Evolutionary conservation across 1,284 basidiomycete species (phyloP).

Genomic region (Trichosporon sp.): DNA sequence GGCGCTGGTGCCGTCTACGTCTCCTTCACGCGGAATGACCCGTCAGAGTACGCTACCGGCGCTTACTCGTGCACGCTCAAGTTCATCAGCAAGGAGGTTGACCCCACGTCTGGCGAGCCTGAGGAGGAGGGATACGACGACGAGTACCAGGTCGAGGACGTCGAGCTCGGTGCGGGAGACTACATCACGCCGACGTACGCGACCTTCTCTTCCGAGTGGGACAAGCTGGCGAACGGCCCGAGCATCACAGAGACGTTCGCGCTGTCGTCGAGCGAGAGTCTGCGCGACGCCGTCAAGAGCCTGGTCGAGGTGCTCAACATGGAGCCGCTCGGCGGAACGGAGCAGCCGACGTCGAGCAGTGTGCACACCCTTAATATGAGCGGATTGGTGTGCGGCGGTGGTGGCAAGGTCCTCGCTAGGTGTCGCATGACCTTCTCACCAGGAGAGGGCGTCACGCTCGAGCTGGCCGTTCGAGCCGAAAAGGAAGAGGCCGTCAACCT

Average conservation of each 20-base stretch:
- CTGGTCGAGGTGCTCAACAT: conserved; percentile 72
- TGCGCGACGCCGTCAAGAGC: conserved; percentile 52
- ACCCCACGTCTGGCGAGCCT: conserved; percentile 92
- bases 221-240: conserved; percentile 70
- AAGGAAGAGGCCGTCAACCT: conserved; percentile 78
- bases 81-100: conserved; percentile 95
- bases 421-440: conserved; percentile 92
- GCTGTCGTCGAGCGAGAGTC: conserved; percentile 83
- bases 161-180: conserved; percentile 83
- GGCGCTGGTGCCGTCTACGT: conserved; percentile 86
- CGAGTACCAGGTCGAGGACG: conserved; percentile 95
- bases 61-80: conserved; percentile 93
- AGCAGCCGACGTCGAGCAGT: conserved; percentile 70
- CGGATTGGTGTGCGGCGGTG: conserved; percentile 80
- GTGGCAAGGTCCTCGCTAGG: conserved; percentile 86
- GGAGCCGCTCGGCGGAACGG: conserved; percentile 89
- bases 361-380: conserved; percentile 94
- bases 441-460: conserved; percentile 90
- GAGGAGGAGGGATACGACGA: conserved; percentile 98
- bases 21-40: conserved; percentile 78
- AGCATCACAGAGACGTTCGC: conserved; percentile 89
- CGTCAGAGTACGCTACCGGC: conserved; percentile 71
- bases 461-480: conserved; percentile 88
- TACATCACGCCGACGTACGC: conserved; percentile 91
- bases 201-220: conserved; percentile 92